phyloP scores from a whole-genome alignment of 1,284 basidiomycete genomes.

The Cutaneotrichosporon sp. region DNA sequence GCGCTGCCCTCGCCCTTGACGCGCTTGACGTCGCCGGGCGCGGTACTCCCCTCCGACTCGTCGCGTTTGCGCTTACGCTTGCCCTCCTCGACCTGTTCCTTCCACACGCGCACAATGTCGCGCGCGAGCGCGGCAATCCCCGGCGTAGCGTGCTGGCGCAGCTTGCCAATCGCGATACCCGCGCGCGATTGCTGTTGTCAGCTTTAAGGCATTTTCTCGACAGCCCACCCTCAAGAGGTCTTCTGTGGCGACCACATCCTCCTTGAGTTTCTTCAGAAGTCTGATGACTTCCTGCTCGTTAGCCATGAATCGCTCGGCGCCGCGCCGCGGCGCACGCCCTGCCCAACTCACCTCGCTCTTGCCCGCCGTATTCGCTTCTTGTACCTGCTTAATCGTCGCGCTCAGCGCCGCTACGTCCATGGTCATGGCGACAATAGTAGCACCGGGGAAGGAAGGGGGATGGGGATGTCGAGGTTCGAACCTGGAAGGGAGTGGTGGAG shows the following conservation, averaged over 20 bases:
- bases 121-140: slow-evolving; percentile 78
- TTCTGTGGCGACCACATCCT: slow-evolving; percentile 75
- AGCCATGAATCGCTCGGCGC: slow-evolving; percentile 29
- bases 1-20: slow-evolving; percentile 29
- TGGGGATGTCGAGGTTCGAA: too few species aligned
- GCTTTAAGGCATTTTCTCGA: background rate
- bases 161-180: slow-evolving; percentile 85
- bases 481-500: too few species aligned
- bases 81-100: slow-evolving; percentile 70
- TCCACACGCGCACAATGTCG: slow-evolving; percentile 89
- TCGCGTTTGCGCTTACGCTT: slow-evolving; percentile 54
- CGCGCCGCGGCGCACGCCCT: too few species aligned
- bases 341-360: slow-evolving; percentile 71
- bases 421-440: slow-evolving; percentile 5
- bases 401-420: slow-evolving; percentile 38
- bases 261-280: slow-evolving; percentile 69
- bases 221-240: slow-evolving; percentile 72
- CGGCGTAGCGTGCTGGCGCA: slow-evolving; percentile 67
- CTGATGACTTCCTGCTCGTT: slow-evolving; percentile 60
- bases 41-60: slow-evolving; percentile 16
- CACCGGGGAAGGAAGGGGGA: background rate
- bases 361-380: slow-evolving; percentile 66
- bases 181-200: slow-evolving; percentile 61
- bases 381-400: slow-evolving; percentile 32
- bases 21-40: slow-evolving; percentile 30